Percentiles rank a stretch among this genome's conserved stretches.
These are phyloP conservation scores for Salicornia ramosissima DNA, from an alignment of 148 eudicot species.

Conservation along the genomic window DNA sequence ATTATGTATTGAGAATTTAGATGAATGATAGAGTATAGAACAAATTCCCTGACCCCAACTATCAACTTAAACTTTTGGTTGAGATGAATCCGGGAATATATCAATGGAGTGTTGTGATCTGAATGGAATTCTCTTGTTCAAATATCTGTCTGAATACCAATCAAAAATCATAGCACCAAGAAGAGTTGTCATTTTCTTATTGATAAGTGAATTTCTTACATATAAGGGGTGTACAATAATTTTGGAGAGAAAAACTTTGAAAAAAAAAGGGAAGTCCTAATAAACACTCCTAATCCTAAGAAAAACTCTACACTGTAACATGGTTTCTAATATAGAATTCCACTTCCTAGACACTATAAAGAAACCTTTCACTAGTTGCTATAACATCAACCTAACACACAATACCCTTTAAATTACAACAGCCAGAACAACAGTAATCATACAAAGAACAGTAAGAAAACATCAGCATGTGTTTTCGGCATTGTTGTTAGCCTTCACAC, in stretches of 20 bases:
- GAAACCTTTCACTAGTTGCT: constrained; percentile 13
- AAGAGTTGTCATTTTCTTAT: constrained; percentile 4
- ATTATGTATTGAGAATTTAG: no score
- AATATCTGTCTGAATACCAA: no score
- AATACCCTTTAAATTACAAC: constrained; percentile 17
- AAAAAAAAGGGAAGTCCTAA: neutral
- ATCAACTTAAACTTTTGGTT: no score
- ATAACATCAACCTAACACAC: constrained; percentile 19
- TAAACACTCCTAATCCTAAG: neutral
- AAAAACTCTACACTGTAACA: constrained; percentile 16
- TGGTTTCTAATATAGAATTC: constrained; percentile 6
- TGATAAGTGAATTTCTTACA: constrained; percentile 17
- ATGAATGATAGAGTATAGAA: no score
- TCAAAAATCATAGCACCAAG: neutral
- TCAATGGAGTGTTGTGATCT: no score
- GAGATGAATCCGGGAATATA: no score
- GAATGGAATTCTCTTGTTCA: no score
- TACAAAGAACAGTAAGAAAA: constrained; percentile 8
- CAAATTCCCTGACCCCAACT: no score
- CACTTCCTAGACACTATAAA: neutral
- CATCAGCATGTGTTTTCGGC: neutral
- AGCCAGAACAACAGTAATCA: constrained; percentile 5
- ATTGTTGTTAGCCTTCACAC: neutral
- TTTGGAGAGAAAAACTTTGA: neutral
- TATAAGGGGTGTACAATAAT: constrained; percentile 3